phyloP scores from a whole-genome alignment of 2,329 filamentous ascomycete species.

The Colletotrichum theobromicola region DNA sequence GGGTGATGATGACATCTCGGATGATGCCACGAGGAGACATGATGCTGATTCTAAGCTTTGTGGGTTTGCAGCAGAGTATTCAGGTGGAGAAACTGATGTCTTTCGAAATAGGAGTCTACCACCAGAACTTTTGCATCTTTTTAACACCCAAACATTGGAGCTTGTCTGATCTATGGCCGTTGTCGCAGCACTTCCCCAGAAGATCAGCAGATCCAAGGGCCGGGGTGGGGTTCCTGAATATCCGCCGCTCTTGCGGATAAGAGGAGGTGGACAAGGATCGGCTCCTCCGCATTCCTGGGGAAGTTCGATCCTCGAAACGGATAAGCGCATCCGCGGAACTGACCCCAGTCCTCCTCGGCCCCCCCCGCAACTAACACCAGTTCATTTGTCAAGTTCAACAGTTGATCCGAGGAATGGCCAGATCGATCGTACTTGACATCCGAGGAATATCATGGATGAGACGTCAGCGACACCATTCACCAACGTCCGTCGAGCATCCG shows the following conservation, averaged over 20 bases:
- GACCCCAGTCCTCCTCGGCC: background rate
- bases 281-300: background rate
- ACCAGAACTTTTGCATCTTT: background rate
- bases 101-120: background rate
- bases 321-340: background rate
- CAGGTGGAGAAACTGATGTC: background rate
- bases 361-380: background rate
- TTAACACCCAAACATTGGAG: background rate
- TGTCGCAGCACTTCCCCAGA: background rate
- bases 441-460: background rate
- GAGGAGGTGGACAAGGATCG: constrained; percentile 1
- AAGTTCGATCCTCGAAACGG: background rate
- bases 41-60: background rate
- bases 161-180: background rate
- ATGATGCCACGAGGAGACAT: constrained; percentile 35
- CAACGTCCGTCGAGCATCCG: background rate
- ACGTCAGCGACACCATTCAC: background rate
- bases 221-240: background rate
- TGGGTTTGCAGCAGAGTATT: background rate
- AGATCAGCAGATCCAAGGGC: background rate
- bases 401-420: background rate
- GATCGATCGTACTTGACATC: background rate
- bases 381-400: background rate
- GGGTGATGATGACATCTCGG: constrained; percentile 43
- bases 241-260: constrained; percentile 2